A percentile compares a stretch with the other conserved stretches of the same genome.
phyloP scores from a whole-genome alignment of 2,329 filamentous ascomycete species.

The Penicillium sumatraense region DNA sequence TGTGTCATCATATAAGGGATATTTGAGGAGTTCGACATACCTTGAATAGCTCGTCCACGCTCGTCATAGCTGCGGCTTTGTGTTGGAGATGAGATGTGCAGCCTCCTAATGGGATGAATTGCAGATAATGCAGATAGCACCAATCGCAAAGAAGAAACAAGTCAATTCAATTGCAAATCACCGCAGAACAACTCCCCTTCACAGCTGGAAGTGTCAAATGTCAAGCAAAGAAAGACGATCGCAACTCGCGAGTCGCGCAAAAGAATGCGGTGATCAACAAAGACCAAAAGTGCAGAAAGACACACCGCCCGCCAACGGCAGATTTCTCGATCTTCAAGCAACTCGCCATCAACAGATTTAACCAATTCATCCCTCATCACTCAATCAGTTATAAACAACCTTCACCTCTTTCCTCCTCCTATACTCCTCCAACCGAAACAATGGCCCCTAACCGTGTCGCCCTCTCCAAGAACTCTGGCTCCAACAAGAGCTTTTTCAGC shows the following conservation, averaged over 20 bases:
- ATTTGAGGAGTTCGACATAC: slow-evolving; percentile 27
- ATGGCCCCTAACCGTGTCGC: slow-evolving; percentile 69
- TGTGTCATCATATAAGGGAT: background rate
- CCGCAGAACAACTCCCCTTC: background rate
- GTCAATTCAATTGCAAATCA: too few relatives aligned
- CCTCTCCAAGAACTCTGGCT: slow-evolving; percentile 52
- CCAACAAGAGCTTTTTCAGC: slow-evolving; percentile 58
- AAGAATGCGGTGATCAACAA: slow-evolving; percentile 30
- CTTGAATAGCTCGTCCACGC: slow-evolving; percentile 67
- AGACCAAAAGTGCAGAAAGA: slow-evolving; percentile 33
- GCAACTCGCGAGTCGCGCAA: slow-evolving; percentile 12
- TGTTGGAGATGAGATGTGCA: slow-evolving; percentile 3
- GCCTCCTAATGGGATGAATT: too few relatives aligned
- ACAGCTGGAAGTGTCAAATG: too few relatives aligned
- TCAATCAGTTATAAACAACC: background rate
- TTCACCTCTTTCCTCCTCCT: background rate
- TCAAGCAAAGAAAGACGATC: too few relatives aligned
- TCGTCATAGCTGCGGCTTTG: slow-evolving; percentile 54
- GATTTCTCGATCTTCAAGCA: slow-evolving; percentile 36
- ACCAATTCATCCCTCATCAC: slow-evolving; percentile 6
- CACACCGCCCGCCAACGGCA: slow-evolving; percentile 24
- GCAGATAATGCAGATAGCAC: background rate
- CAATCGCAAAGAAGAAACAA: background rate
- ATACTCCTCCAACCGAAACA: slow-evolving; percentile 8
- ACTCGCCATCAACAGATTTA: background rate